A percentile compares a stretch with the other conserved stretches of the same genome.
Evolutionary conservation across 202 grass and related monocot genomes (phyloP).

Genomic region (Setaria italica): DNA sequence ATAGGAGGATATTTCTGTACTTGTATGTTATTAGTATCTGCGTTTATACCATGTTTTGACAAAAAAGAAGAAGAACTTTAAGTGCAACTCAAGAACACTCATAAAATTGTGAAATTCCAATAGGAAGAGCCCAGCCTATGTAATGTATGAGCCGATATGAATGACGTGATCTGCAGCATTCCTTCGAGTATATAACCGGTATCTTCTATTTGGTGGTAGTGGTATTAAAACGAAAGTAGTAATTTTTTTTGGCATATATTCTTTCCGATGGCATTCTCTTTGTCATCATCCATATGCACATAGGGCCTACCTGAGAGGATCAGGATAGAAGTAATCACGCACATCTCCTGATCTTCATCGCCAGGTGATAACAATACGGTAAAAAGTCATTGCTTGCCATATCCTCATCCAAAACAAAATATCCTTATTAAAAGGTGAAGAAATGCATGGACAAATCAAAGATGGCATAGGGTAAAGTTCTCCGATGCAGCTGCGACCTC

Average conservation of each 20-base stretch:
- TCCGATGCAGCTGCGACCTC: neutral
- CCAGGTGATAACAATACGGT: neutral
- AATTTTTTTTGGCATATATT: neutral
- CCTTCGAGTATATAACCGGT: neutral
- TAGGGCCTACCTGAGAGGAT: slow-evolving; percentile 1
- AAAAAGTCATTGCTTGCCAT: neutral
- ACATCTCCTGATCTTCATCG: neutral
- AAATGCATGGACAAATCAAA: neutral
- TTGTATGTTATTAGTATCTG: too few species aligned
- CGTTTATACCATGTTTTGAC: too few species aligned
- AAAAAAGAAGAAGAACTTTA: too few species aligned
- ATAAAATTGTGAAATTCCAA: neutral
- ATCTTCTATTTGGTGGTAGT: neutral
- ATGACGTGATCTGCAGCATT: neutral
- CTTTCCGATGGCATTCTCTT: neutral
- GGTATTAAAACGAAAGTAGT: neutral
- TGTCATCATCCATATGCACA: neutral
- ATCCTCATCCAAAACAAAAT: neutral
- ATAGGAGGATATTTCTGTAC: too few species aligned
- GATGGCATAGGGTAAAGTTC: neutral
- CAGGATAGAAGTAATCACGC: neutral
- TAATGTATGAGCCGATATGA: neutral
- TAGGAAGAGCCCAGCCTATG: neutral
- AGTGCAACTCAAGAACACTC: too few species aligned
- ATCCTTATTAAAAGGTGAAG: neutral